Percentiles rank a stretch among this genome's conserved stretches.
Conservation (phyloP, 768 basidiomycete species). For the Boletus sensibilis region DNA sequence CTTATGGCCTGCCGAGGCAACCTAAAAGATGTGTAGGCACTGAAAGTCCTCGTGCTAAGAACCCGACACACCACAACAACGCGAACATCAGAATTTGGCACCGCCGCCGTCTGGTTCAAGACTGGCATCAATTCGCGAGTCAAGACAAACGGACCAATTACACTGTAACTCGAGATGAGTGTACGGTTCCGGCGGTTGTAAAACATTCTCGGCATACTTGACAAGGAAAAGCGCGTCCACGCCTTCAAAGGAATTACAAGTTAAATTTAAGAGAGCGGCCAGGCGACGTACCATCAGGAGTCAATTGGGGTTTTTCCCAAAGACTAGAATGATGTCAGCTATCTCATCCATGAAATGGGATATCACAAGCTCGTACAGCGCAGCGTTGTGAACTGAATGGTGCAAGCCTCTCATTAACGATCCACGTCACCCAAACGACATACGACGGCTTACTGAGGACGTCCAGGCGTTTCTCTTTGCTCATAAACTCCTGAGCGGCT, state of each 20-base stretch:
- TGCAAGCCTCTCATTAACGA: neutral
- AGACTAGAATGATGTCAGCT: conserved; percentile 18
- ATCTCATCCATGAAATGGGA: neutral
- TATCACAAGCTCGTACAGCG: conserved; percentile 34
- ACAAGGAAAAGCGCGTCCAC: conserved; percentile 39
- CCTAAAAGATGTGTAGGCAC: conserved; percentile 18
- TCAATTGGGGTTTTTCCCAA: conserved; percentile 19
- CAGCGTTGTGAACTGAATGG: conserved; percentile 55
- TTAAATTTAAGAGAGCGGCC: neutral
- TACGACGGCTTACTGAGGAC: conserved; percentile 42
- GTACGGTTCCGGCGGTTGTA: neutral
- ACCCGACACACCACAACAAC: conserved; percentile 50
- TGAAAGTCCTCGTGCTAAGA: neutral
- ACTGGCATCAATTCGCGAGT: conserved; percentile 54
- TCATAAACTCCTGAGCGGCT: conserved; percentile 49
- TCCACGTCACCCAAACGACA: neutral
- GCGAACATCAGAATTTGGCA: conserved; percentile 54
- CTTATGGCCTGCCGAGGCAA: conserved; percentile 33
- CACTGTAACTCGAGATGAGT: conserved; percentile 26
- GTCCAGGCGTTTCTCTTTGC: conserved; percentile 52
- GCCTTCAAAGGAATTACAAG: conserved; percentile 27
- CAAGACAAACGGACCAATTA: conserved; percentile 56
- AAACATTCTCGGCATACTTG: conserved; percentile 36
- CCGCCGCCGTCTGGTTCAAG: conserved; percentile 46
- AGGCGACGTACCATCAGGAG: conserved; percentile 27